Conservation (phyloP, 768 basidiomycete genomes). For the Imleria badia region DNA sequence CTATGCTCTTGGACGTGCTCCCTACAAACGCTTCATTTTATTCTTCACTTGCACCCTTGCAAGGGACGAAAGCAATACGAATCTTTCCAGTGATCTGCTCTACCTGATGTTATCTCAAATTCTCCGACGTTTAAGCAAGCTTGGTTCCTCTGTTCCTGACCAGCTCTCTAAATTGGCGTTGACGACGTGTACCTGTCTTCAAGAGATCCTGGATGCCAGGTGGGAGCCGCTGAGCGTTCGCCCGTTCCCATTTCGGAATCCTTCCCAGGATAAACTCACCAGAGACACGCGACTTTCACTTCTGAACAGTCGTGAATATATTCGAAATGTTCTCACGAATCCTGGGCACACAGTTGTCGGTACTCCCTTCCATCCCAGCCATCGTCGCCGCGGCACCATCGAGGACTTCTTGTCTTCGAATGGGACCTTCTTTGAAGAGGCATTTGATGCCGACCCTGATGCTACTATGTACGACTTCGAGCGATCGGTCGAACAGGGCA, state of each 20-base stretch:
- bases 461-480: constrained; percentile 37
- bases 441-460: constrained; percentile 4
- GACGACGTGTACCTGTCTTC: constrained; percentile 24
- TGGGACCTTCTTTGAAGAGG: neutral
- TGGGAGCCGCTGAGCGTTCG: constrained; percentile 34
- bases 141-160: constrained; percentile 8
- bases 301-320: no score
- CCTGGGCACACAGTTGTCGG: no score
- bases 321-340: no score
- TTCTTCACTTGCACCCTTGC: constrained; percentile 36
- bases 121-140: constrained; percentile 17
- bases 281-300: no score
- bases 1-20: constrained; percentile 1
- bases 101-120: constrained; percentile 24
- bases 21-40: constrained; percentile 49
- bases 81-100: constrained; percentile 22
- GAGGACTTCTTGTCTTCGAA: no score
- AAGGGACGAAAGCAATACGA: constrained; percentile 7
- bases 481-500: no score
- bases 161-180: constrained; percentile 41
- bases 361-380: no score
- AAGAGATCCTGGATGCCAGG: constrained; percentile 26
- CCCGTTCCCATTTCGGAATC: constrained; percentile 18
- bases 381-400: no score
- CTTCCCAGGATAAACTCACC: no score